Evolutionary conservation across 345 rosid species (phyloP), one percentile per base, ranked within the genome.

Genomic region (Citrus mangshanensis): DNA sequence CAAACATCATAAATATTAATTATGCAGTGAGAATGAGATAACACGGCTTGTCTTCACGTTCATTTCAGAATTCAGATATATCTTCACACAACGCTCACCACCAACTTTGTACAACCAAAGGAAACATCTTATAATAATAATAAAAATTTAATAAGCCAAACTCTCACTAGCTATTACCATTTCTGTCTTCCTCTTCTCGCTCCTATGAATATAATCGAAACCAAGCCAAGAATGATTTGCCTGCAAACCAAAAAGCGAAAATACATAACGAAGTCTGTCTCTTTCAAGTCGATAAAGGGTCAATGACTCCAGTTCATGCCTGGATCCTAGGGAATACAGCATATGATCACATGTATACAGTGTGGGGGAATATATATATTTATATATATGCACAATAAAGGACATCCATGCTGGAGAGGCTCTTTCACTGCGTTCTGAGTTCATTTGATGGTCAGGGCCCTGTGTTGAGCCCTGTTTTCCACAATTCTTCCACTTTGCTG

Each of bases 181-280:
- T 34, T 55, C 13, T 27, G 61, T 7, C 35, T n/a, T 51, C 62
- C 16, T 38, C 58, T 25, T 61, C 65, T 64, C 69, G 27, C 9
- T 49, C 22, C 19, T 58, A 59, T 19, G 2, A 80, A 62, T 61
- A 40, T 24, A 71, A 66, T 18, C 12, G 9, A 65, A 34, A 70
- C 56, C 72, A 30, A 85, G 83, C 87, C 87, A 82, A 82, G 85
- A 80, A 82, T 85, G 84, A 82, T 66, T 82, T 80, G 85, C 81
- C 85, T 1, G 68, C 21, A 5, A 66, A 28, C 68, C 38, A 24
- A 5, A 7, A 34, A 14, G 34, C 21, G 7, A 2, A n/a, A 34
- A 14, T 34, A 24, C 10, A 30, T 6, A 14, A 63, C 38, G 12
- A 2, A 14, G 54, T 13, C 22, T 40, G n/a, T 28, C 70, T 8